Evolutionary conservation across 371 early-diverging fungal genomes (phyloP).

Genomic region (Zopfochytrium polystomum): DNA sequence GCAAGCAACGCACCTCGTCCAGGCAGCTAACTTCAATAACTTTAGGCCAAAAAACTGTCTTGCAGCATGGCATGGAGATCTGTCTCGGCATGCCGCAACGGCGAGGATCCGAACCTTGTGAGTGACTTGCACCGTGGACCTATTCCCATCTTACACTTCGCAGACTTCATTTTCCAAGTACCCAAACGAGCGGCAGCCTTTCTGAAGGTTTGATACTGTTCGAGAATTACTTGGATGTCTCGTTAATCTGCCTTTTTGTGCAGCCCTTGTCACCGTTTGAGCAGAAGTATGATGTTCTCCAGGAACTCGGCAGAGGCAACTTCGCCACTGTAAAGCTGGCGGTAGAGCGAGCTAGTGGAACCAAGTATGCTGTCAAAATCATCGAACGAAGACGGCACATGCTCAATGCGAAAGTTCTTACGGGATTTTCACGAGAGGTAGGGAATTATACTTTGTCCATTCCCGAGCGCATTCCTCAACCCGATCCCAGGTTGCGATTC

Average conservation of each 20-base stretch:
- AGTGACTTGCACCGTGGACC: too few species aligned
- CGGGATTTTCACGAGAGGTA: constrained; percentile 26
- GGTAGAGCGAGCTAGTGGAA: constrained; percentile 51
- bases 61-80: constrained; percentile 21
- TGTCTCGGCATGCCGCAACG: neutral
- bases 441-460: neutral
- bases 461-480: neutral
- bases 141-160: too few species aligned
- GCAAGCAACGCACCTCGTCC: too few species aligned
- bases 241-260: too few species aligned
- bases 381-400: constrained; percentile 42
- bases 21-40: neutral
- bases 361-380: constrained; percentile 63
- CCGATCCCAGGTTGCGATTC: too few species aligned
- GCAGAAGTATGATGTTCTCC: constrained; percentile 13
- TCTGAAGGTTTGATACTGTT: neutral
- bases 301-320: constrained; percentile 37
- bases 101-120: too few species aligned
- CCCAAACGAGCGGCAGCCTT: neutral
- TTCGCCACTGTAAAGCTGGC: constrained; percentile 61
- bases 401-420: constrained; percentile 16
- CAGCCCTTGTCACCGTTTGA: constrained; percentile 10
- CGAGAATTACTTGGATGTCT: neutral
- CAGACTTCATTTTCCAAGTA: constrained; percentile 21
- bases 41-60: constrained; percentile 17